These are phyloP conservation scores for Pyracantha coccinea DNA, from an alignment of 331 rosid genomes.

Conservation along the genomic window DNA sequence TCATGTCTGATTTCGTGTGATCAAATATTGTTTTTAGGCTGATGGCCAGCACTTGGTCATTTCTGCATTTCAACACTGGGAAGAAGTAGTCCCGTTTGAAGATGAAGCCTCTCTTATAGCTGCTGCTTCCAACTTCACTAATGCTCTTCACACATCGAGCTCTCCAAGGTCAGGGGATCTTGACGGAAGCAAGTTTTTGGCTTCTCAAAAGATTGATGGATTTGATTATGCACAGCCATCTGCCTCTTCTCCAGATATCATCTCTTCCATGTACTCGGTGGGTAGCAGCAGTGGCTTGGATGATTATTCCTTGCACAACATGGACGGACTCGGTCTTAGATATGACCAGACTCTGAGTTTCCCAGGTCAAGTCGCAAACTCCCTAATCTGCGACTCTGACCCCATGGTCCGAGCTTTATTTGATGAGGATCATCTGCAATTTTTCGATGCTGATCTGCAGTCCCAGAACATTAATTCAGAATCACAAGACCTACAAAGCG, in stretches of 20 bases:
- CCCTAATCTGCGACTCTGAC: conserved; percentile 54
- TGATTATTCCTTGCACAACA: conserved; percentile 50
- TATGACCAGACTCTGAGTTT: conserved; percentile 51
- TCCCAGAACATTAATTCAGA: conserved; percentile 33
- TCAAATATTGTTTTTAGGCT: conserved; percentile 36
- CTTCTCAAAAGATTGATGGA: conserved; percentile 47
- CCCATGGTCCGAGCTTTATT: conserved; percentile 49
- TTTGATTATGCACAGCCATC: conserved; percentile 45
- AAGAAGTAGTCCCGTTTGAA: conserved; percentile 34
- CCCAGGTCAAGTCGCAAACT: conserved; percentile 50
- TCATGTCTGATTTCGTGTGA: conserved; percentile 14
- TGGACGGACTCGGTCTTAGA: conserved; percentile 53
- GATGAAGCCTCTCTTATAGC: conserved; percentile 56
- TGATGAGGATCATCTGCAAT: conserved; percentile 55
- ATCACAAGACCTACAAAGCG: conserved; percentile 41
- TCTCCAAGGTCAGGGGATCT: conserved; percentile 55
- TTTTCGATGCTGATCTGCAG: conserved; percentile 47
- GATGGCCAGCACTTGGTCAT: conserved; percentile 61
- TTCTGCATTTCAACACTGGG: conserved; percentile 55
- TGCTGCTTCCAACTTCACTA: conserved; percentile 38
- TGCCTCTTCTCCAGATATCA: conserved; percentile 64
- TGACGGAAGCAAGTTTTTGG: conserved; percentile 49
- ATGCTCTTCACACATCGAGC: conserved; percentile 28
- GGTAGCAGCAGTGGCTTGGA: conserved; percentile 59
- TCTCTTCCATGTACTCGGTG: conserved; percentile 64